phyloP scores from a whole-genome alignment of 2,329 filamentous ascomycete genomes.

The Fusarium drepaniforme region DNA sequence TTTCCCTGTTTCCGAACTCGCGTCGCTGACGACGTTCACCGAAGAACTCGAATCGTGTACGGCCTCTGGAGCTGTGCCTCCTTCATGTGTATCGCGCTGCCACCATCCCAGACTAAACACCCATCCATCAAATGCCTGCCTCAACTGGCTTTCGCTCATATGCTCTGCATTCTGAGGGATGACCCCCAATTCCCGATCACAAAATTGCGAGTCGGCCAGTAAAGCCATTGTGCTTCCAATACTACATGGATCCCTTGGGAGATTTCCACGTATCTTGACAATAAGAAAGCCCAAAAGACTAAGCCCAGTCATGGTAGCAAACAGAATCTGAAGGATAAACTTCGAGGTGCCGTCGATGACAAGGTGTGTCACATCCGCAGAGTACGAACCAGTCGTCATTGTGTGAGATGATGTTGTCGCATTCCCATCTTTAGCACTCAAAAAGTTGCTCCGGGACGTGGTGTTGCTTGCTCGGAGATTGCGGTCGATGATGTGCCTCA shows the following conservation, averaged over 20 bases:
- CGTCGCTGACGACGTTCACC: neutral
- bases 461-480: neutral
- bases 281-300: neutral
- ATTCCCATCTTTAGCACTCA: neutral
- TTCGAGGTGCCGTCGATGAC: neutral
- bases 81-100: neutral
- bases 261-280: neutral
- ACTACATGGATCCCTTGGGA: neutral
- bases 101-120: slow-evolving; percentile 10
- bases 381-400: neutral
- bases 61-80: neutral
- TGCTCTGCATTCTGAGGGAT: neutral
- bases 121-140: neutral
- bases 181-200: neutral
- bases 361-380: neutral
- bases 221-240: slow-evolving; percentile 8
- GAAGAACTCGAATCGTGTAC: too few relatives aligned
- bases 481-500: neutral
- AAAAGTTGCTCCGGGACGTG: neutral
- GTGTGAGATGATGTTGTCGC: neutral
- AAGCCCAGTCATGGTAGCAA: neutral
- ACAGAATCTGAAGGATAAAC: neutral
- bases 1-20: neutral
- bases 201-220: slow-evolving; percentile 13
- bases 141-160: neutral